Evolutionary conservation across 108 stramenopile genomes (phyloP).

Genomic region (Fragilaria crotonensis): DNA sequence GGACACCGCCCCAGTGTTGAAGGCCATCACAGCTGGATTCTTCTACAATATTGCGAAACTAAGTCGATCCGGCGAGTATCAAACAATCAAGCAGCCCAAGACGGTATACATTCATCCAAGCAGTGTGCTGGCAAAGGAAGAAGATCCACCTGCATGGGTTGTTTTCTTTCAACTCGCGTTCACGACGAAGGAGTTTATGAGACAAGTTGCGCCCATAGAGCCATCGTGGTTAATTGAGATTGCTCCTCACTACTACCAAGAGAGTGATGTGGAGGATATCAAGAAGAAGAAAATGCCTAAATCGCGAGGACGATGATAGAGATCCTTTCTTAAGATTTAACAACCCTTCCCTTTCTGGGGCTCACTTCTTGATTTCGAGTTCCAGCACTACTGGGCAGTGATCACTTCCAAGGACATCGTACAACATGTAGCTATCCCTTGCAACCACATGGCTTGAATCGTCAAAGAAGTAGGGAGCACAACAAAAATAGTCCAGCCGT

Average conservation of each 20-base stretch:
- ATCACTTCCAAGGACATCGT: slow-evolving; percentile 69
- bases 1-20: slow-evolving; percentile 76
- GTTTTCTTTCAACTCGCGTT: slow-evolving; percentile 95
- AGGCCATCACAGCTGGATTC: slow-evolving; percentile 95
- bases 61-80: slow-evolving; percentile 86
- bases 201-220: slow-evolving; percentile 91
- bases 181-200: slow-evolving; percentile 98
- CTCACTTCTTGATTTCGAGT: slow-evolving; percentile 44
- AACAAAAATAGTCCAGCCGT: slow-evolving; percentile 88
- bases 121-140: slow-evolving; percentile 87
- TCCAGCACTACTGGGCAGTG: slow-evolving; percentile 82
- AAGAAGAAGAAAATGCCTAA: slow-evolving; percentile 88
- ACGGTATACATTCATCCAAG: slow-evolving; percentile 97
- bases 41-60: slow-evolving; percentile 96
- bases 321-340: neutral
- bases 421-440: slow-evolving; percentile 75
- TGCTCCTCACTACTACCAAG: slow-evolving; percentile 97
- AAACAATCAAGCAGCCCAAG: slow-evolving; percentile 92
- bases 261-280: slow-evolving; percentile 83
- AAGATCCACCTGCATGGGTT: slow-evolving; percentile 89
- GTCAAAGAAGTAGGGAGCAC: slow-evolving; percentile 51
- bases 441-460: slow-evolving; percentile 52
- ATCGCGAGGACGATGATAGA: slow-evolving; percentile 2
- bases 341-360: no score
- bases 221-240: slow-evolving; percentile 95